Evolutionary conservation across 164 flowering plant genomes (phyloP), one percentile per base, ranked within the genome.

Genomic region (Malania oleifera): DNA sequence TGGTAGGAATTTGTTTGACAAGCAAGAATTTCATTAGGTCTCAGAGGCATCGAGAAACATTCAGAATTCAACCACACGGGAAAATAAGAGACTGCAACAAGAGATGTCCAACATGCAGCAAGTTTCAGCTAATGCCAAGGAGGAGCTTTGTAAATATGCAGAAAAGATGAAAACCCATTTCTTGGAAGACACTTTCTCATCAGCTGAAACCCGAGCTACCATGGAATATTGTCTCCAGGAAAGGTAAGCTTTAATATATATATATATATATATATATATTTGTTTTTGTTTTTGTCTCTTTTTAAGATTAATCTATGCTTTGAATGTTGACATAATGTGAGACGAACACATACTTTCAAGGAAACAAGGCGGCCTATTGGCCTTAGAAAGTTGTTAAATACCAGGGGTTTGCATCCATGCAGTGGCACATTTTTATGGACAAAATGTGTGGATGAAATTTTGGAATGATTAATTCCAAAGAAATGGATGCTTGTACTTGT

Each of bases 41-140:
- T 74, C 86, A 15, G 73, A 85, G 53, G 84, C 86, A 45, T 59
- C 86, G 25, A 72, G 61, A 50, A 72, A 58, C 29, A 69, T 90
- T 39, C 64, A 77, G 15, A 72, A 74, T 6, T 57, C 65, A 45
- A 69, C 53, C 47, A 28, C 54, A 38, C 75, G 70, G 65, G 83
- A 77, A 52, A 72, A 58, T 34, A 65, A 62, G 66, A 69, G 46
- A 57, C 57, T 87, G 67, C 67, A 72, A 50, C 59, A 72, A 53
- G 83, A 84, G 63, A 58, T 86, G 65, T 59, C 69, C 7, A 61
- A 53, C 54, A 72, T 90, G 68, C 86, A 81, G 68, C 71, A 74
- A 48, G 68, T 75, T 34, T 72, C 85, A 50, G 52, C 50, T 13
- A 60, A 50, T 66, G 87, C 77, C 25, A 75, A 61, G 65, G 52